A percentile compares a stretch with the other conserved stretches of the same genome.
phyloP scores from a whole-genome alignment of 441 rosid species.

The Isatis lusitanica region DNA sequence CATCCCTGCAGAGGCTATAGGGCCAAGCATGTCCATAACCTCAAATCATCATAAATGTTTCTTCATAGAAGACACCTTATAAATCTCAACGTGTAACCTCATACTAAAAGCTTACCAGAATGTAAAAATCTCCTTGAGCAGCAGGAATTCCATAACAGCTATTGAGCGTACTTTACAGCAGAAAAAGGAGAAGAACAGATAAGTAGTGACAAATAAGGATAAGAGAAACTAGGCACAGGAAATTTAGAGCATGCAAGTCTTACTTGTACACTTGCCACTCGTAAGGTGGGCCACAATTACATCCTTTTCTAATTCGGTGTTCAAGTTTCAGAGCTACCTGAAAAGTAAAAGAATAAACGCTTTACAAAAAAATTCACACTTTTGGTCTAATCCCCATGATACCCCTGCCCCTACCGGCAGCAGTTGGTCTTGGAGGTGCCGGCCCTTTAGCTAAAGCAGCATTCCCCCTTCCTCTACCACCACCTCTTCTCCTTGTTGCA shows the following conservation, averaged over 20 bases:
- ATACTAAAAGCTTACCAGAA: conserved; percentile 55
- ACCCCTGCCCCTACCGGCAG: conserved; percentile 78
- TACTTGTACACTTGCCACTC: conserved; percentile 97
- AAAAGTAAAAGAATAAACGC: conserved; percentile 38
- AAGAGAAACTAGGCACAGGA: not conserved
- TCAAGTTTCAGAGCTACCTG: conserved; percentile 90
- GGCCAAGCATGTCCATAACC: conserved; percentile 99
- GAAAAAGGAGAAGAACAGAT: not conserved
- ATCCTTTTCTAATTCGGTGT: conserved; percentile 87
- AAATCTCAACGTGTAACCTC: too few relatives aligned
- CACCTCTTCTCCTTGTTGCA: conserved; percentile 79
- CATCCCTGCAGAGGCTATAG: conserved; percentile 92
- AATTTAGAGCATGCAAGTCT: conserved; percentile 23
- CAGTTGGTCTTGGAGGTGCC: conserved; percentile 59
- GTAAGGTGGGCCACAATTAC: conserved; percentile 89
- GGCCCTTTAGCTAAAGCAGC: conserved; percentile 72
- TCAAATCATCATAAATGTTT: too few relatives aligned
- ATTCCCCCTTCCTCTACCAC: conserved; percentile 78
- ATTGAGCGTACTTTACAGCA: conserved; percentile 53
- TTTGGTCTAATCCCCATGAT: too few relatives aligned
- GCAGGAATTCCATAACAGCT: conserved; percentile 86
- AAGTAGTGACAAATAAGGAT: conserved; percentile 2
- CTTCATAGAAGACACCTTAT: too few relatives aligned
- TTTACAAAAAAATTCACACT: too few relatives aligned
- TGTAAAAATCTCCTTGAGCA: conserved; percentile 89